Conservation (phyloP, 2,329 filamentous ascomycete genomes). For the Fusarium mexicanum region DNA sequence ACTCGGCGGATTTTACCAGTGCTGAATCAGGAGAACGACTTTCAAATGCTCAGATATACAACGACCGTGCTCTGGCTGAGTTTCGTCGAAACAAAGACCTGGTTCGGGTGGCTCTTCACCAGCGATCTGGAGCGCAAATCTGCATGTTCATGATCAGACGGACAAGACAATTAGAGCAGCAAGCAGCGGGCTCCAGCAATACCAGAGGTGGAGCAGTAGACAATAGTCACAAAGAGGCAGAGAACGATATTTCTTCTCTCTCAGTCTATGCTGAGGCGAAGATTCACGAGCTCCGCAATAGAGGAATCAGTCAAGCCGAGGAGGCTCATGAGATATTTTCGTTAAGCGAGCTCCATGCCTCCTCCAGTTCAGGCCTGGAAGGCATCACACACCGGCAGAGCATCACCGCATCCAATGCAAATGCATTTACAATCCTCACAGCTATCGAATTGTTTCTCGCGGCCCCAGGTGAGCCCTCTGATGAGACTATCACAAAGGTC, state of each 20-base stretch:
- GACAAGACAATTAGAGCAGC: not conserved
- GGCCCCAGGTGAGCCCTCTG: not conserved
- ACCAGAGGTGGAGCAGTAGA: accelerated
- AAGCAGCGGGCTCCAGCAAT: not conserved
- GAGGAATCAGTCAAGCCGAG: not conserved
- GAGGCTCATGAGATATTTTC: not conserved
- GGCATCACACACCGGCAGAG: not conserved
- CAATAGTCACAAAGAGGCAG: accelerated
- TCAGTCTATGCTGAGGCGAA: not conserved
- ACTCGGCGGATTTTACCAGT: not conserved
- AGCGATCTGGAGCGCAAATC: not conserved
- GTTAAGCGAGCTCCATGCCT: not conserved
- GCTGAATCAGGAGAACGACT: not conserved
- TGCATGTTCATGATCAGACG: not conserved
- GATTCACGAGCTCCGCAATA: not conserved
- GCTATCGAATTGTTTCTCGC: not conserved
- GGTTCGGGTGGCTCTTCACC: not conserved
- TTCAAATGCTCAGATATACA: not conserved
- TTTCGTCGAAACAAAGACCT: not conserved
- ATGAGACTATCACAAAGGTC: not conserved
- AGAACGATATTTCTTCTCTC: not conserved
- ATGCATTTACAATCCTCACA: not conserved
- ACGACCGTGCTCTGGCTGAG: not conserved
- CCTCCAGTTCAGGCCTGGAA: not conserved
- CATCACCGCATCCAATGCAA: not conserved